These are phyloP conservation scores for Rhynchosporium graminicola DNA, from an alignment of 2,329 filamentous ascomycete genomes.

Conservation along the genomic window DNA sequence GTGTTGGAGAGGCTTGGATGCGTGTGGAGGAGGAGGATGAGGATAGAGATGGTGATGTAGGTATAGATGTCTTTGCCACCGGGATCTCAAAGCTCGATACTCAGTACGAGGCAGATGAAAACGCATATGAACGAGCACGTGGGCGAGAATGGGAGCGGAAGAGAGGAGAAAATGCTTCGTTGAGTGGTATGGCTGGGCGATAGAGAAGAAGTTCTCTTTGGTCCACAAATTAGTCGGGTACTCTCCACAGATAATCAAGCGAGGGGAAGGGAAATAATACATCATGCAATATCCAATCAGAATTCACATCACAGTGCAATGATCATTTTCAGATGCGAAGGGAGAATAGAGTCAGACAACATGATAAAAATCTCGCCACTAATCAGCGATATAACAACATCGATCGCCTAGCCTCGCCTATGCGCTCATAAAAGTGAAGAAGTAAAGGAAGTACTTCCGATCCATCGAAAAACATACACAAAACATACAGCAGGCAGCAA, in stretches of 20 bases:
- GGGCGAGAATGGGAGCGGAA: not conserved
- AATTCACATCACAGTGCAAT: not conserved
- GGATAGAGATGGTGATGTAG: not conserved
- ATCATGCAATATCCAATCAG: too few species aligned
- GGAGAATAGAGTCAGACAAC: not conserved
- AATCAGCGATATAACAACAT: not conserved
- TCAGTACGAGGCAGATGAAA: too few species aligned
- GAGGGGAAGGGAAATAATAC: too few species aligned
- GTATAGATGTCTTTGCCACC: too few species aligned
- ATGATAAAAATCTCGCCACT: slow-evolving; percentile 7
- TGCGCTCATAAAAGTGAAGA: not conserved
- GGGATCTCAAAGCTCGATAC: too few species aligned
- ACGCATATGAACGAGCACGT: not conserved
- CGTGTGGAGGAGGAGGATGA: not conserved
- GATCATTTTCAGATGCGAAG: not conserved
- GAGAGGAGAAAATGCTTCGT: not conserved
- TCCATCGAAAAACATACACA: slow-evolving; percentile 12
- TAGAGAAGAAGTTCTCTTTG: not conserved
- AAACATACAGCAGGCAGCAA: slow-evolving; percentile 11
- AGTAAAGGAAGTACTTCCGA: not conserved
- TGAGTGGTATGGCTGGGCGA: too few species aligned
- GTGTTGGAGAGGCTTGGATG: not conserved
- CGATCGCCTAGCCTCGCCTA: not conserved
- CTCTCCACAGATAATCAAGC: too few species aligned
- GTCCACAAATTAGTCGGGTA: too few species aligned